These are phyloP conservation scores for Boechera retrofracta DNA, from an alignment of 345 rosid genomes.

Conservation along the genomic window DNA sequence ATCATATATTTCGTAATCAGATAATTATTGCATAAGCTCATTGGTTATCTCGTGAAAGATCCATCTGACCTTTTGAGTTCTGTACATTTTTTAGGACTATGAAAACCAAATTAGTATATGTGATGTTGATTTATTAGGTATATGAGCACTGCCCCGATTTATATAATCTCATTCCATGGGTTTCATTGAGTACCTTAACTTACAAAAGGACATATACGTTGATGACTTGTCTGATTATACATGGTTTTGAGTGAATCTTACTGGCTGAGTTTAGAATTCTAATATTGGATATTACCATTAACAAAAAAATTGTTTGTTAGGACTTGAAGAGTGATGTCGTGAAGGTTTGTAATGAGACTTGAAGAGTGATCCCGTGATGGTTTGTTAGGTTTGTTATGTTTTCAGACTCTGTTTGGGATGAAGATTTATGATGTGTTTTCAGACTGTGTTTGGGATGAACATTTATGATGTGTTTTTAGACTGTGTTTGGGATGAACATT, in stretches of 20 bases:
- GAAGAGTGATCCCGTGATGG: no score
- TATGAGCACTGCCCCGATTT: neutral
- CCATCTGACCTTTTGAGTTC: neutral
- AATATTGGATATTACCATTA: neutral
- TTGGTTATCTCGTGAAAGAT: neutral
- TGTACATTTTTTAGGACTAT: neutral
- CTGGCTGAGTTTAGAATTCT: neutral
- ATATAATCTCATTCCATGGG: neutral
- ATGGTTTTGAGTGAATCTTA: slow-evolving; percentile 16
- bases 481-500: no score
- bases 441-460: no score
- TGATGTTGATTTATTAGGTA: neutral
- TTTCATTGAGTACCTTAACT: neutral
- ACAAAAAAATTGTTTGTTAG: no score
- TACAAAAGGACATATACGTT: neutral
- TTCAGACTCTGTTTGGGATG: no score
- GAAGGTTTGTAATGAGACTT: no score
- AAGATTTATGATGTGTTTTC: no score
- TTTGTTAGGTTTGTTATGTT: no score
- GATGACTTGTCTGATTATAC: neutral
- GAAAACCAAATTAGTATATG: neutral
- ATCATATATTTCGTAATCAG: neutral
- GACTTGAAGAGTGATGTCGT: no score
- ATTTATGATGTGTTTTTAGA: no score
- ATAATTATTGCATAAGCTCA: neutral